Evolutionary conservation across 106 monocot genomes (phyloP).

Genomic region (Acorus gramineus): DNA sequence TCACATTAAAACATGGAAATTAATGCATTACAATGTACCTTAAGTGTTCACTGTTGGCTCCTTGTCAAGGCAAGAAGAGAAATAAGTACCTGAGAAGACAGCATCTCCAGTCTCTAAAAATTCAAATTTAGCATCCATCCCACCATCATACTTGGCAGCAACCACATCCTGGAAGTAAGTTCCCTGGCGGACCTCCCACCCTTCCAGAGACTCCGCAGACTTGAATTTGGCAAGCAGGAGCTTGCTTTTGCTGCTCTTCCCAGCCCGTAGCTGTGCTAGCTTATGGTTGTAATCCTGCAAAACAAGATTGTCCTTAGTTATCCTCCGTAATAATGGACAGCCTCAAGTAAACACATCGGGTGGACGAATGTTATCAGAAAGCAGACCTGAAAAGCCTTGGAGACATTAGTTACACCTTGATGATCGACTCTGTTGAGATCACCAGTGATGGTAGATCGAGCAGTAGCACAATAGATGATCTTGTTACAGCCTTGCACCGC

Average conservation of each 20-base stretch:
- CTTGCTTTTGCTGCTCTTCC: conserved; percentile 97
- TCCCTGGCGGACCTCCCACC: conserved; percentile 79
- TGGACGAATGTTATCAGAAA: neutral
- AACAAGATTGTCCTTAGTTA: neutral
- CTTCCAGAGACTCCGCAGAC: conserved; percentile 51
- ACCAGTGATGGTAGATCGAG: conserved; percentile 77
- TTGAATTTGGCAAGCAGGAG: conserved; percentile 87
- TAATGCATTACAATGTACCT: too few relatives aligned
- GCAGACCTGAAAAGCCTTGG: conserved; percentile 85
- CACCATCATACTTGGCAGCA: conserved; percentile 70
- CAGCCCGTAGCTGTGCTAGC: conserved; percentile 85
- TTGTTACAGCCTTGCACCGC: conserved; percentile 87
- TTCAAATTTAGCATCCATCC: conserved; percentile 89
- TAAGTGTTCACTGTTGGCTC: neutral
- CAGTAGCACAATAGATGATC: conserved; percentile 94
- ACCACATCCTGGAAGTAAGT: conserved; percentile 73
- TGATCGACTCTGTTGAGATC: conserved; percentile 89
- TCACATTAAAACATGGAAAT: too few relatives aligned
- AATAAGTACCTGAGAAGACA: conserved; percentile 64
- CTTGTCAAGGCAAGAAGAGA: neutral
- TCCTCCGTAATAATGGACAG: neutral
- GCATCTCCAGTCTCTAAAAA: conserved; percentile 58
- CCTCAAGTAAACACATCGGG: neutral
- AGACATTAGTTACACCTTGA: conserved; percentile 71
- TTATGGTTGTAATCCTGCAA: conserved; percentile 82